A percentile compares a stretch with the other conserved stretches of the same genome.
Evolutionary conservation across 352 stramenopile species (phyloP).

Genomic region (Pythium phragmitis): DNA sequence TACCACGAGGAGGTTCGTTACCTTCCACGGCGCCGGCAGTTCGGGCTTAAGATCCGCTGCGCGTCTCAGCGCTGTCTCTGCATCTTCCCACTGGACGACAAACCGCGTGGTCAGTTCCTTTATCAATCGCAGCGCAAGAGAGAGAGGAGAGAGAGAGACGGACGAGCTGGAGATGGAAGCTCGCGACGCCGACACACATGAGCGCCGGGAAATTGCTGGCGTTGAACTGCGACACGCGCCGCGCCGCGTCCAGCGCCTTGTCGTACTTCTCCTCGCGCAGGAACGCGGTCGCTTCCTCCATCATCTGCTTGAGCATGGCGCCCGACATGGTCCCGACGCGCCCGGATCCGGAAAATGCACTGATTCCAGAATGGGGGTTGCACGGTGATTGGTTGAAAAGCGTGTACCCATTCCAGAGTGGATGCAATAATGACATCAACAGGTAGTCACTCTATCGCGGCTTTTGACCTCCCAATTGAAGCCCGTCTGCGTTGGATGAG

Average conservation of each 20-base stretch:
- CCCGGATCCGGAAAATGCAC: no score
- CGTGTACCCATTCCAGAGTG: background rate
- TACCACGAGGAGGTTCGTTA: constrained; percentile 17
- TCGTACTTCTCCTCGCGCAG: constrained; percentile 79
- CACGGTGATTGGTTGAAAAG: no score
- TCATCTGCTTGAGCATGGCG: constrained; percentile 71
- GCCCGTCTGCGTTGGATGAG: background rate
- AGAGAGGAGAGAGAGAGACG: background rate
- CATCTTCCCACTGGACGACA: constrained; percentile 55
- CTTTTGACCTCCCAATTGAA: background rate
- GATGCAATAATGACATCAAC: constrained; percentile 15
- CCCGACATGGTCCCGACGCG: constrained; percentile 46
- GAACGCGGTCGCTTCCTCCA: constrained; percentile 65
- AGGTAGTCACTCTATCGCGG: constrained; percentile 9
- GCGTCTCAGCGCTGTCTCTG: constrained; percentile 62
- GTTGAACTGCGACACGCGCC: constrained; percentile 75
- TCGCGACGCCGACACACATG: constrained; percentile 78
- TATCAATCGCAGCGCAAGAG: background rate
- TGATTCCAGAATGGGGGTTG: no score
- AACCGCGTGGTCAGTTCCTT: background rate
- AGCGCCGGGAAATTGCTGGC: constrained; percentile 81
- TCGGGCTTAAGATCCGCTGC: constrained; percentile 72
- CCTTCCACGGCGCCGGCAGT: constrained; percentile 80
- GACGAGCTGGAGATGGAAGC: constrained; percentile 70
- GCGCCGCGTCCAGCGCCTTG: constrained; percentile 60